Evolutionary conservation across 208 protist species (phyloP).

Genomic region (Acanthamoeba quina): DNA sequence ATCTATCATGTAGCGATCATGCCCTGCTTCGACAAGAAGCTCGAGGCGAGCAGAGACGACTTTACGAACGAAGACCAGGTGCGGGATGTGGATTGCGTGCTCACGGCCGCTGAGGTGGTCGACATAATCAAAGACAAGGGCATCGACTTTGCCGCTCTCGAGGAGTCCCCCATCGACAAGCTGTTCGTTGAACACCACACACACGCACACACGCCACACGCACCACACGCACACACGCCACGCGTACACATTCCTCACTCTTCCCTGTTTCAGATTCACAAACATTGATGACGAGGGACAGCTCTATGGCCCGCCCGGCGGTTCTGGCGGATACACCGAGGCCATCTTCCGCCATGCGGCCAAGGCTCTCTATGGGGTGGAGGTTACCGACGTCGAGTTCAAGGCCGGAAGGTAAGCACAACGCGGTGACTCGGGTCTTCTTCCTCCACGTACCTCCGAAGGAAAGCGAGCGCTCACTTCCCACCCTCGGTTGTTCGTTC

Average conservation of each 20-base stretch:
- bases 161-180: constrained; percentile 72
- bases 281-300: constrained; percentile 46
- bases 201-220: background rate
- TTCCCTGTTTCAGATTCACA: background rate
- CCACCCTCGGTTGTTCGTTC: background rate
- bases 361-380: constrained; percentile 85
- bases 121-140: constrained; percentile 90
- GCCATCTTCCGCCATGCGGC: constrained; percentile 85
- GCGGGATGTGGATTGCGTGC: constrained; percentile 96
- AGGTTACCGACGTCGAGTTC: constrained; percentile 82
- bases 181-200: background rate
- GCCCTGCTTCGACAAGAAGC: constrained; percentile 99
- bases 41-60: constrained; percentile 96
- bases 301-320: background rate
- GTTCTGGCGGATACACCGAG: constrained; percentile 89
- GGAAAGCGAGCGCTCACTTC: background rate
- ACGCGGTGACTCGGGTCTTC: too few species aligned
- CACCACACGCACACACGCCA: background rate
- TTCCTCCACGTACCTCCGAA: background rate
- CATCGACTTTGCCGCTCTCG: constrained; percentile 69
- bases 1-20: constrained; percentile 97
- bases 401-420: constrained; percentile 57
- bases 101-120: constrained; percentile 95
- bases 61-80: constrained; percentile 85
- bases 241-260: background rate